Evolutionary conservation across 257 asterid species (phyloP), one percentile per base, ranked within the genome.

Genomic region (Salvia rosmarinus): DNA sequence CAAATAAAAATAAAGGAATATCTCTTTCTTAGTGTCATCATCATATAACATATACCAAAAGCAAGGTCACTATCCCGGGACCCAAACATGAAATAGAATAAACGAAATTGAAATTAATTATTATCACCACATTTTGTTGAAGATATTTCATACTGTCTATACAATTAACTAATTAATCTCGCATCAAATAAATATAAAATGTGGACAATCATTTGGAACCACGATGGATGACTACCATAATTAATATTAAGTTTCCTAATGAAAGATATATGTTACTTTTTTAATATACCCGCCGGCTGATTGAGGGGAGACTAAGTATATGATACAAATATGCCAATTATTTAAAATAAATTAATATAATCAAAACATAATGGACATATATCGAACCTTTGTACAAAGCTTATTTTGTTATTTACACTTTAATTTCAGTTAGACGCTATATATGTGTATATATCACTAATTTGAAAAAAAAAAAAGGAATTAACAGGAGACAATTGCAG

Each of bases 121-220:
- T 63, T 11, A 35, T 6, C 2, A 20, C 30, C 13, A 21, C 17
- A 54, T 37, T 40, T 11, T 21, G 21, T 17, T 42, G 1, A 58
- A 43, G 12, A 47, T 6, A 17, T 13, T 20, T 32, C 23, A 17
- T 8, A 25, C 42, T 52, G 39, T 63, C 9, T 17, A 6, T 6
- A 49, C 14, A 68, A 60, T 37, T 75, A 75, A 59, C 35, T 59
- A 68, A 21, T 60, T 67, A 51, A 51, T 11, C 67, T 75, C 67
- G 32, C 61, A 61, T 68, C 60, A 51, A 42, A 61, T 3, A 7
- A 32, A 46, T 60, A 57, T 57, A 49, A 60, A 75, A 59, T 35
- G 16, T 6, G 4, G 16, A 4, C 70, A 75, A 67, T 58, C 62
- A 57, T 74, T 74, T 44, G 39, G 40, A 63, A 63, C 57, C 56